phyloP scores from a whole-genome alignment of 768 basidiomycete species.

The Mrakia gelida region DNA sequence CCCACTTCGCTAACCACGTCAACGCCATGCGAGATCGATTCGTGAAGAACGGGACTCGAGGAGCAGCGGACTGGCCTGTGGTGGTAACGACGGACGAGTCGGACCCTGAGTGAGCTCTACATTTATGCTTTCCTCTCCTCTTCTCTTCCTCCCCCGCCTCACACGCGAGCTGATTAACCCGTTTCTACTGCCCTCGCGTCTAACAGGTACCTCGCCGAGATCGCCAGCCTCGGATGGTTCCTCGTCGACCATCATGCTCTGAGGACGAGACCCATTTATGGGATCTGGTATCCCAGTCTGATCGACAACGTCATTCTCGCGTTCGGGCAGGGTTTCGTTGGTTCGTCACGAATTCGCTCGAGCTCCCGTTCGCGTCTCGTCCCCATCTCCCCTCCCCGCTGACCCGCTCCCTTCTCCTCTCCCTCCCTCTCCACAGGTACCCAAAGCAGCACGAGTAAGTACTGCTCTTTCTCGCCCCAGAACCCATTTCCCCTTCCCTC shows the following conservation, averaged over 20 bases:
- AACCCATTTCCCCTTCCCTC: too few relatives aligned
- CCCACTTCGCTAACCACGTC: neutral
- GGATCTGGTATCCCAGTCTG: neutral
- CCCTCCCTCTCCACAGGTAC: too few relatives aligned
- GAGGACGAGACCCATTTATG: neutral
- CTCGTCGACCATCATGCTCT: neutral
- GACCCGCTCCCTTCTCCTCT: neutral
- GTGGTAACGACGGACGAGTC: neutral
- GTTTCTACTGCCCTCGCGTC: neutral
- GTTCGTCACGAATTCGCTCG: neutral
- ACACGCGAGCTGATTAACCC: too few relatives aligned
- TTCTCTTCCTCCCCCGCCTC: too few relatives aligned
- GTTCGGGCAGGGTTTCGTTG: neutral
- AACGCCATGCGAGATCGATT: neutral
- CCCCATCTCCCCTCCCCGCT: too few relatives aligned
- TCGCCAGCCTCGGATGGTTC: neutral
- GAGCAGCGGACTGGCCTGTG: neutral
- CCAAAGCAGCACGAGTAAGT: neutral
- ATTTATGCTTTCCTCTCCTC: too few relatives aligned
- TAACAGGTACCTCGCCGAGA: conserved; percentile 3
- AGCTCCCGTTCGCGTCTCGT: neutral
- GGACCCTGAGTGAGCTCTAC: neutral
- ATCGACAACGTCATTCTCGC: neutral
- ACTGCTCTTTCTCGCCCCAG: too few relatives aligned
- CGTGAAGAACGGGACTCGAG: neutral